Percentiles rank a stretch among this genome's conserved stretches.
Evolutionary conservation across 371 early-diverging fungal species (phyloP).

Genomic region (Mortierella sp.): DNA sequence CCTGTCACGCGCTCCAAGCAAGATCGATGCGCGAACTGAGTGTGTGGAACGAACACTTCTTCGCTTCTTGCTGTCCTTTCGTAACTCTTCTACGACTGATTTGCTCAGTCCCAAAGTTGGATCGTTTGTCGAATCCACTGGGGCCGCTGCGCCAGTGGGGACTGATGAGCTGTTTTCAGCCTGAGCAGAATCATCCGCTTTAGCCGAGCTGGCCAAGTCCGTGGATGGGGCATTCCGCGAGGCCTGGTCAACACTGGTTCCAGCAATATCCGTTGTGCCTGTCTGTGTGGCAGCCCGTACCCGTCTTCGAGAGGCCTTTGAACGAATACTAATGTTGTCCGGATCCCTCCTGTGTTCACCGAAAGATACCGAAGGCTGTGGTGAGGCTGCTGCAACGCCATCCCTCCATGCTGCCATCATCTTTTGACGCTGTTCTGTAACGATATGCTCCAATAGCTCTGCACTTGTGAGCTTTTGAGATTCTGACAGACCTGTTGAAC

Average conservation of each 20-base stretch:
- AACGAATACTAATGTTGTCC: slow-evolving; percentile 33
- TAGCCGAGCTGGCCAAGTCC: slow-evolving; percentile 14
- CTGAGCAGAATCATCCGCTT: neutral
- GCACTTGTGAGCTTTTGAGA: slow-evolving; percentile 37
- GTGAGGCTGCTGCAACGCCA: slow-evolving; percentile 52
- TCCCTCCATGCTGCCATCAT: slow-evolving; percentile 58
- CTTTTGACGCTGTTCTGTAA: slow-evolving; percentile 46
- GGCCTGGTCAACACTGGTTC: neutral
- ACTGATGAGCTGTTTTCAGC: no score
- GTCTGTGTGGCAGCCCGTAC: neutral
- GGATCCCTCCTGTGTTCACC: slow-evolving; percentile 23
- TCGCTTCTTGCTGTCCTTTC: slow-evolving; percentile 27
- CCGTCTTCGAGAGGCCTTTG: slow-evolving; percentile 32
- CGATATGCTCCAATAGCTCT: slow-evolving; percentile 37
- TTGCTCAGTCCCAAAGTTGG: slow-evolving; percentile 1
- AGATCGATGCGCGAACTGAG: slow-evolving; percentile 34
- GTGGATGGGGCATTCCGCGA: neutral
- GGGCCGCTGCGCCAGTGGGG: no score
- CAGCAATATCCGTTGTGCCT: neutral
- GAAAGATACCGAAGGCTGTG: slow-evolving; percentile 30
- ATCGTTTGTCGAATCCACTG: no score
- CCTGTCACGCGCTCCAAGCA: slow-evolving; percentile 23
- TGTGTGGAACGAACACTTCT: slow-evolving; percentile 27
- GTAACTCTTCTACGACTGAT: slow-evolving; percentile 2
- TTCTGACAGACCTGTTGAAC: slow-evolving; percentile 26